Conservation (phyloP, 768 basidiomycete genomes). For the Lactarius evosmus region DNA sequence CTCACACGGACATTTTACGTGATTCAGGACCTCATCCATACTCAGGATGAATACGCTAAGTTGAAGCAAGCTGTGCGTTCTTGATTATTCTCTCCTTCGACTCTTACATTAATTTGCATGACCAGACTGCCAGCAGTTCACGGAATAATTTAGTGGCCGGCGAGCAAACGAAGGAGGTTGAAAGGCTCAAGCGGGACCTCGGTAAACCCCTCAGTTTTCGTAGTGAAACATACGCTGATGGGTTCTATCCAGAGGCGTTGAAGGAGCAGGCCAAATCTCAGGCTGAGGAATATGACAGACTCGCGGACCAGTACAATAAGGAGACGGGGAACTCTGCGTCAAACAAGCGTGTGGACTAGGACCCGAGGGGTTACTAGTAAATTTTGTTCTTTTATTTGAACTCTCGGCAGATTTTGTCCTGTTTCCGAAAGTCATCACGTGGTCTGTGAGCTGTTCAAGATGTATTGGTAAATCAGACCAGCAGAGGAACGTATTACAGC, state of each 20-base stretch:
- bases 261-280: conserved; percentile 83
- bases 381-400: conserved; percentile 1
- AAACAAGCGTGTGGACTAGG: conserved; percentile 65
- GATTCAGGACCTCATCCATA: conserved; percentile 84
- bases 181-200: conserved; percentile 66
- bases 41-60: conserved; percentile 83
- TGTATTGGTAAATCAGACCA: not conserved
- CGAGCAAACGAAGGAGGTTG: conserved; percentile 55
- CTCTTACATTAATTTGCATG: not conserved
- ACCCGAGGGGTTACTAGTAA: not conserved
- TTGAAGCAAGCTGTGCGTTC: conserved; percentile 57
- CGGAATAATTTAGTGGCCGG: conserved; percentile 32
- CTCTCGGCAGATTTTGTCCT: not conserved
- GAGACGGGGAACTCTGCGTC: conserved; percentile 54
- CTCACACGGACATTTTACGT: conserved; percentile 92
- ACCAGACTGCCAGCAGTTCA: conserved; percentile 38
- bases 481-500: not conserved
- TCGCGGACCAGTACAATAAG: conserved; percentile 74
- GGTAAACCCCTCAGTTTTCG: conserved; percentile 26
- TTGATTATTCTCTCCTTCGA: not conserved
- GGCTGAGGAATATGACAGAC: conserved; percentile 74
- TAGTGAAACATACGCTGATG: not conserved
- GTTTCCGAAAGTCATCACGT: not conserved
- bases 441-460: not conserved
- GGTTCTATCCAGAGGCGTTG: conserved; percentile 52